A percentile compares a stretch with the other conserved stretches of the same genome.
Evolutionary conservation across 164 flowering plant species (phyloP).

Genomic region (Cinnamomum micranthum): DNA sequence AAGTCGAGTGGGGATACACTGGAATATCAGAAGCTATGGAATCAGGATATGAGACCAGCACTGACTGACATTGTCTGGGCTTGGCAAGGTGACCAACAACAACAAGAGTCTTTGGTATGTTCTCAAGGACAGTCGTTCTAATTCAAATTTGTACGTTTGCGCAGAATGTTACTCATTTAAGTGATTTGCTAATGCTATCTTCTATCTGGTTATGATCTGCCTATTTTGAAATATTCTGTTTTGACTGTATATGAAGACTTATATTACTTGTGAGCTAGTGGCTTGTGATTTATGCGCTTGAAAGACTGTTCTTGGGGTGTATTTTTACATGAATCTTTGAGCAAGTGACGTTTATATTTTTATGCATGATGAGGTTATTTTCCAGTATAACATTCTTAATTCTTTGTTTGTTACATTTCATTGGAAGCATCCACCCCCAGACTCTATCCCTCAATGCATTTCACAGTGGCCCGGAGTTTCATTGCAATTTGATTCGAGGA

Average conservation of each 20-base stretch:
- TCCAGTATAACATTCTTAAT: too few species aligned
- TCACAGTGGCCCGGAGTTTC: too few species aligned
- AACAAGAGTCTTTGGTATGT: conserved; percentile 9
- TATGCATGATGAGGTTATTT: neutral
- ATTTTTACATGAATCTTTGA: neutral
- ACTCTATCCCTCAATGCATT: too few species aligned
- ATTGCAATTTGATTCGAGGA: too few species aligned
- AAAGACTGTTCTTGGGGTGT: neutral
- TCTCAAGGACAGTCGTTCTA: neutral
- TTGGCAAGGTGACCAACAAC: conserved; percentile 55
- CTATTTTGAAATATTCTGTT: neutral
- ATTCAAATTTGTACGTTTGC: neutral
- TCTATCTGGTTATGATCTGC: neutral
- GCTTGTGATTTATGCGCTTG: neutral
- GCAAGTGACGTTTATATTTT: neutral
- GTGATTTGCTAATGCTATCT: neutral
- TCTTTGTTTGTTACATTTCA: too few species aligned
- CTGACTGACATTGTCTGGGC: conserved; percentile 77
- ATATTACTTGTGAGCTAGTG: neutral
- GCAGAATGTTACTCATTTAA: neutral
- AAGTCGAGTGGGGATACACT: conserved; percentile 67
- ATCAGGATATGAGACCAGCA: conserved; percentile 61
- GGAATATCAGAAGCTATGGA: conserved; percentile 58
- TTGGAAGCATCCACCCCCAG: too few species aligned
- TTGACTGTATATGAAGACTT: neutral